phyloP scores from a whole-genome alignment of 2,329 filamentous ascomycete species.

The Cladosporium cucumerinum region DNA sequence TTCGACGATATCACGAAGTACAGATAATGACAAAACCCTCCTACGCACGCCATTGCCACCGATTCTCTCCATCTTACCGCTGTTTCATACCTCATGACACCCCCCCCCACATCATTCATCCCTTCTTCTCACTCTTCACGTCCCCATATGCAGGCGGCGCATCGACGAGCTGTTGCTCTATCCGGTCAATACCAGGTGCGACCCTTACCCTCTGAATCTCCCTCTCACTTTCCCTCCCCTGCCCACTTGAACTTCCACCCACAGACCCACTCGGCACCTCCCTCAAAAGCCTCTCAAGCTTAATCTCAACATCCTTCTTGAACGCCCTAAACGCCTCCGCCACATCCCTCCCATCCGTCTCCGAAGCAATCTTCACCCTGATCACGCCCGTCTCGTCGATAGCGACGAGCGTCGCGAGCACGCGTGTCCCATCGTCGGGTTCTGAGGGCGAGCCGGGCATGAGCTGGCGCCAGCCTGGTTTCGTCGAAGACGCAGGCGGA shows the following conservation, averaged over 20 bases:
- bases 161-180: background rate
- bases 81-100: background rate
- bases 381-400: conserved; percentile 22
- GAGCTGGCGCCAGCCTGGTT: background rate
- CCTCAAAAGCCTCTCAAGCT: conserved; percentile 22
- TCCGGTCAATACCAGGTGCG: background rate
- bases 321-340: conserved; percentile 25
- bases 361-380: conserved; percentile 25
- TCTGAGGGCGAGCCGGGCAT: background rate
- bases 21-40: background rate
- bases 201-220: background rate
- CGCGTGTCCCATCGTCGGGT: conserved; percentile 13
- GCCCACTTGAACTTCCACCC: background rate
- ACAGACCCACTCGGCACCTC: conserved; percentile 18
- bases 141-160: conserved; percentile 18
- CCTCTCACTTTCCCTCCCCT: background rate
- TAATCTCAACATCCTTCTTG: conserved; percentile 26
- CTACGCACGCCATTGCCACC: background rate
- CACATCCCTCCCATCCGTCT: conserved; percentile 21
- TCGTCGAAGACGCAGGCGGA: background rate
- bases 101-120: too few species aligned
- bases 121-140: conserved; percentile 12
- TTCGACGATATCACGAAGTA: background rate
- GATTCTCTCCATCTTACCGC: background rate
- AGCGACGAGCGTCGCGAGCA: conserved; percentile 26